Evolutionary conservation across 345 rosid genomes (phyloP).

Genomic region (thale cress (Arabidopsis thaliana)): DNA sequence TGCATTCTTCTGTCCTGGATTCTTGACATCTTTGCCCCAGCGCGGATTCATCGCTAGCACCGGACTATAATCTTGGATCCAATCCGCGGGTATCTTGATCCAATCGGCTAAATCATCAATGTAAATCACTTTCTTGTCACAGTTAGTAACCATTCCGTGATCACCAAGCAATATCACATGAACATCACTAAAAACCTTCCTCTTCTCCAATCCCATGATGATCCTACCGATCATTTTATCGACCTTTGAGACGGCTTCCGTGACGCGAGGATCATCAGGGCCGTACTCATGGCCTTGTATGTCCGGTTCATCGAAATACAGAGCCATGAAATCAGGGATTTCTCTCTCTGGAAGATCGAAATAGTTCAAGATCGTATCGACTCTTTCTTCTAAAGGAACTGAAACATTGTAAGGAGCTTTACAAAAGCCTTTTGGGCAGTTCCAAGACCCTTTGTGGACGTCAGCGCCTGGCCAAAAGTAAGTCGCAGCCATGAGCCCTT

Average conservation of each 20-base stretch:
- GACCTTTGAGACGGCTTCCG: conserved; percentile 62
- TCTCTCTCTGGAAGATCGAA: conserved; percentile 68
- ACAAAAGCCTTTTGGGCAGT: conserved; percentile 65
- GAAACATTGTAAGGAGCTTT: conserved; percentile 60
- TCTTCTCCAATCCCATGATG: conserved; percentile 68
- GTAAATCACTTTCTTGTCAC: conserved; percentile 75
- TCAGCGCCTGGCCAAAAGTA: conserved; percentile 97
- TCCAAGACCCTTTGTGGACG: conserved; percentile 85
- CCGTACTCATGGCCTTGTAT: conserved; percentile 86
- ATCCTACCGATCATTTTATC: conserved; percentile 78
- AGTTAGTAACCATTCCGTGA: conserved; percentile 91
- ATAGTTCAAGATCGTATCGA: conserved; percentile 70
- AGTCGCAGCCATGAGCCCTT: conserved; percentile 78
- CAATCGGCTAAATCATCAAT: conserved; percentile 73
- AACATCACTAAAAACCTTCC: conserved; percentile 79
- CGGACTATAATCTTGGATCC: conserved; percentile 71
- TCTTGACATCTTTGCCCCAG: conserved; percentile 45
- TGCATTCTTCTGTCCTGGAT: conserved; percentile 26
- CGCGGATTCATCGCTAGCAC: conserved; percentile 75
- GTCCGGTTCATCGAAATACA: conserved; percentile 88
- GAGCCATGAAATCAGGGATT: conserved; percentile 70
- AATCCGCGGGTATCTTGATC: conserved; percentile 61
- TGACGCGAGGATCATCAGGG: conserved; percentile 80
- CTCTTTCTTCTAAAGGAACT: conserved; percentile 77
- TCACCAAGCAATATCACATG: conserved; percentile 81